A percentile compares a stretch with the other conserved stretches of the same genome.
These are phyloP conservation scores for Amphicarpaea edgeworthii DNA, from an alignment of 306 rosid genomes.

Conservation along the genomic window DNA sequence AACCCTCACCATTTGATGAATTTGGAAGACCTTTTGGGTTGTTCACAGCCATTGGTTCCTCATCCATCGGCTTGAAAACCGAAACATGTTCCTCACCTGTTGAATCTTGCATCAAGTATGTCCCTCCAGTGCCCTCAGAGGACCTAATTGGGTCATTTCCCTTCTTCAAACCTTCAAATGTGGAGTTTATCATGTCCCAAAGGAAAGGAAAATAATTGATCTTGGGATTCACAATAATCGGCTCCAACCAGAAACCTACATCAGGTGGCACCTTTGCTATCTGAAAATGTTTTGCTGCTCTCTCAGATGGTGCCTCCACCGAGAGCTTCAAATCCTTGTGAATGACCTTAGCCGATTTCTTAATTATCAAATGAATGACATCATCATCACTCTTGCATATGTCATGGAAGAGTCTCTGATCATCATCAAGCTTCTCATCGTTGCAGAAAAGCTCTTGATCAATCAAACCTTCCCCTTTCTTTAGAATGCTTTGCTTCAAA, in stretches of 20 bases:
- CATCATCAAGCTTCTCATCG: constrained; percentile 68
- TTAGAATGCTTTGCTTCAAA: constrained; percentile 60
- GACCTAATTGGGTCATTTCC: constrained; percentile 60
- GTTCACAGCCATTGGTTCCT: constrained; percentile 91
- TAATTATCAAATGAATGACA: constrained; percentile 62
- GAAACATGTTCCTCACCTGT: constrained; percentile 65
- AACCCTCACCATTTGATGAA: constrained; percentile 73
- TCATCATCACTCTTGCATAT: constrained; percentile 55
- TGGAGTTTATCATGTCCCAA: constrained; percentile 55
- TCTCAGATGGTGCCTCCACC: constrained; percentile 50
- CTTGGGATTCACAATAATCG: constrained; percentile 52
- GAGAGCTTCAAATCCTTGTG: constrained; percentile 59
- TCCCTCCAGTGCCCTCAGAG: constrained; percentile 75
- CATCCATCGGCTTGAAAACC: constrained; percentile 91
- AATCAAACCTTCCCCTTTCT: constrained; percentile 50
- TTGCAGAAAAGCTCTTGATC: constrained; percentile 71
- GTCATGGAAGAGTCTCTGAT: constrained; percentile 61
- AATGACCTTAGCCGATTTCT: constrained; percentile 63
- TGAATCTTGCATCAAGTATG: constrained; percentile 78
- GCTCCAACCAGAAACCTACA: constrained; percentile 55
- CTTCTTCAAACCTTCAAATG: constrained; percentile 55
- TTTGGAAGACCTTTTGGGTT: constrained; percentile 80
- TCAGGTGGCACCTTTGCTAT: constrained; percentile 44
- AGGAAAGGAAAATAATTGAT: constrained; percentile 46
- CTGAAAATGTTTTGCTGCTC: constrained; percentile 23